Conservation (phyloP, 352 stramenopile genomes). For the Globisporangium nagaii region DNA sequence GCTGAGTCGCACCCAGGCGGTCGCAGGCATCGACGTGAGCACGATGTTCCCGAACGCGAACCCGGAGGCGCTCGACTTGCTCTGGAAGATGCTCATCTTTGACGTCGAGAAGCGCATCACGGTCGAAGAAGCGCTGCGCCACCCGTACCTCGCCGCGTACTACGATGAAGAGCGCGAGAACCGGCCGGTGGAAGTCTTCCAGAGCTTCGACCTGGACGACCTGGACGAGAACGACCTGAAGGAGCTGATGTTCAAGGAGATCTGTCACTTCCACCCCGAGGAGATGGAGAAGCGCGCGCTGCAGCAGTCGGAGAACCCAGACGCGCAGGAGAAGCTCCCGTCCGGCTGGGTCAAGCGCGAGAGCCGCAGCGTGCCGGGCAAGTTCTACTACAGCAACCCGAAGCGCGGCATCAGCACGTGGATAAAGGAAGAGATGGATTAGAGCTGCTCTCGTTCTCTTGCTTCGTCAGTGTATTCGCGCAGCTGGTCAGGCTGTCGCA, state of each 20-base stretch:
- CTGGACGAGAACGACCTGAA: conserved; percentile 81
- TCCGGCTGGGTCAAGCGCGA: conserved; percentile 84
- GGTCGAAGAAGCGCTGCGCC: conserved; percentile 92
- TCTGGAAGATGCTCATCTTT: conserved; percentile 88
- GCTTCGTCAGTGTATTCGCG: not conserved
- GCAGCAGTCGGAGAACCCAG: conserved; percentile 65
- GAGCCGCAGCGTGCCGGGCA: conserved; percentile 76
- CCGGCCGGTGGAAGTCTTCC: conserved; percentile 62
- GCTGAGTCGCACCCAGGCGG: conserved; percentile 74
- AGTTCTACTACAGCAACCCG: conserved; percentile 88
- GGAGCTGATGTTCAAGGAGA: conserved; percentile 90
- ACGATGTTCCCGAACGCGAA: conserved; percentile 86
- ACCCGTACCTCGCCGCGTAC: conserved; percentile 94
- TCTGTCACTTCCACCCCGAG: conserved; percentile 84
- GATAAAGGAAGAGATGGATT: conserved; percentile 85
- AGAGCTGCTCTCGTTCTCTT: conserved; percentile 6
- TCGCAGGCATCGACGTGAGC: conserved; percentile 73
- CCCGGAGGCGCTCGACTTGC: conserved; percentile 70
- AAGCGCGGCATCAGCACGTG: conserved; percentile 88
- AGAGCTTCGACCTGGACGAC: conserved; percentile 84
- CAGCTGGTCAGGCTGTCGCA: not conserved
- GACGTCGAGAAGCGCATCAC: conserved; percentile 95
- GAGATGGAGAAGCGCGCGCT: conserved; percentile 87
- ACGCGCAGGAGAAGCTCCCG: conserved; percentile 66
- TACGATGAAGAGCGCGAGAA: conserved; percentile 77